Percentiles rank a stretch among this genome's conserved stretches.
phyloP scores from a whole-genome alignment of 768 basidiomycete genomes.

The Boletus speciosus region DNA sequence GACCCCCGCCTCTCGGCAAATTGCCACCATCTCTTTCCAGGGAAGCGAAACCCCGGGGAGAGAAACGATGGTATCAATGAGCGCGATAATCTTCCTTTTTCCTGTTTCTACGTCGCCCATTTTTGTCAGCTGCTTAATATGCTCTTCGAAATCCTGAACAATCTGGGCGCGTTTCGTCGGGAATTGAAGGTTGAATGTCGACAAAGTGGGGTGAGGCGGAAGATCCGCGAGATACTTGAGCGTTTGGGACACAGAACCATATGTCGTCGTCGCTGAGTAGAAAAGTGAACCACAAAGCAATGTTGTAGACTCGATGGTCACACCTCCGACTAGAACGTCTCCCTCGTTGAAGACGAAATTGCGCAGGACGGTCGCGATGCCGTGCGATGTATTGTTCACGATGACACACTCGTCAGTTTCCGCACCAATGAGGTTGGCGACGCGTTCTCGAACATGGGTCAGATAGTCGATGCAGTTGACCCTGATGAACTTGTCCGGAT shows the following conservation, averaged over 20 bases:
- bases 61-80: conserved; percentile 67
- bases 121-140: conserved; percentile 32
- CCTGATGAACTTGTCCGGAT: conserved; percentile 55
- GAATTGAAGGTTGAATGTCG: conserved; percentile 50
- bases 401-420: conserved; percentile 58
- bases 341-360: conserved; percentile 53
- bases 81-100: conserved; percentile 52
- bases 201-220: conserved; percentile 49
- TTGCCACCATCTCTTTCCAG: conserved; percentile 64
- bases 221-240: conserved; percentile 53
- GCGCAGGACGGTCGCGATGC: conserved; percentile 58
- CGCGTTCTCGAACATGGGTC: conserved; percentile 37
- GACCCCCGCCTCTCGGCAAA: conserved; percentile 62
- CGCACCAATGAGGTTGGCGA: conserved; percentile 50
- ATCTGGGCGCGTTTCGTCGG: conserved; percentile 57
- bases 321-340: conserved; percentile 58
- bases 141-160: conserved; percentile 43
- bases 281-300: not conserved
- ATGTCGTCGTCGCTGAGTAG: conserved; percentile 53
- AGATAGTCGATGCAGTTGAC: conserved; percentile 35
- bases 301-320: not conserved
- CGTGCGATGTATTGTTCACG: conserved; percentile 30
- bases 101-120: conserved; percentile 12
- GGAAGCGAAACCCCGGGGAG: conserved; percentile 62
- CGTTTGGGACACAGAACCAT: conserved; percentile 50